These are phyloP conservation scores for Hymenotorrendiella dingleyae DNA, from an alignment of 2,329 filamentous ascomycete species.

Conservation along the genomic window DNA sequence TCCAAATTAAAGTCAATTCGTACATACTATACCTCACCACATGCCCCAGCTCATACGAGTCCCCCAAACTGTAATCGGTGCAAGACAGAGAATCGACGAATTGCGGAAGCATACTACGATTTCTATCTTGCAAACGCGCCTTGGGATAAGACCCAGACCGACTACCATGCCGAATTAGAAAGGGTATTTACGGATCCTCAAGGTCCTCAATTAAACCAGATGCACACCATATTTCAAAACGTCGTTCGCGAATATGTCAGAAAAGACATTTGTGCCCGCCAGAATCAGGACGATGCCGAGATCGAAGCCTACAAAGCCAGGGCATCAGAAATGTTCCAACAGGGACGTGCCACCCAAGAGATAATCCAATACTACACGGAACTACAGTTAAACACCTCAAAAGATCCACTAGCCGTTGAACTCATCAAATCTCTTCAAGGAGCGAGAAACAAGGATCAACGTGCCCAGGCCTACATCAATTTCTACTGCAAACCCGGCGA, in stretches of 20 bases:
- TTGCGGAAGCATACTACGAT: constrained; percentile 22
- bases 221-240: constrained; percentile 19
- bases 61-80: constrained; percentile 22
- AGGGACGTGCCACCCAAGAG: constrained; percentile 8
- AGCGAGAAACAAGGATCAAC: constrained; percentile 18
- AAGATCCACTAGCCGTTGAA: constrained; percentile 7
- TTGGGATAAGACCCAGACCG: constrained; percentile 17
- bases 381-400: constrained; percentile 3
- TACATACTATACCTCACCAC: constrained; percentile 11
- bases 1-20: constrained; percentile 18
- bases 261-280: constrained; percentile 17
- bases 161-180: constrained; percentile 18
- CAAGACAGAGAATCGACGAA: constrained; percentile 17
- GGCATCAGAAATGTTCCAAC: constrained; percentile 11
- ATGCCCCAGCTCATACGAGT: constrained; percentile 18
- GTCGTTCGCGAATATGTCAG: constrained; percentile 21
- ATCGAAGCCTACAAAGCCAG: constrained; percentile 7
- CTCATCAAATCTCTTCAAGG: constrained; percentile 16
- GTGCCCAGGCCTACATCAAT: constrained; percentile 20
- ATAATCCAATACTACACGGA: constrained; percentile 16
- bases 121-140: constrained; percentile 24
- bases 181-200: constrained; percentile 19
- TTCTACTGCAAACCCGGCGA: constrained; percentile 23
- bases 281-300: constrained; percentile 9
- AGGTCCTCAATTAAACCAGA: constrained; percentile 15